Evolutionary conservation across 345 rosid genomes (phyloP).

Genomic region (Brassica incana): DNA sequence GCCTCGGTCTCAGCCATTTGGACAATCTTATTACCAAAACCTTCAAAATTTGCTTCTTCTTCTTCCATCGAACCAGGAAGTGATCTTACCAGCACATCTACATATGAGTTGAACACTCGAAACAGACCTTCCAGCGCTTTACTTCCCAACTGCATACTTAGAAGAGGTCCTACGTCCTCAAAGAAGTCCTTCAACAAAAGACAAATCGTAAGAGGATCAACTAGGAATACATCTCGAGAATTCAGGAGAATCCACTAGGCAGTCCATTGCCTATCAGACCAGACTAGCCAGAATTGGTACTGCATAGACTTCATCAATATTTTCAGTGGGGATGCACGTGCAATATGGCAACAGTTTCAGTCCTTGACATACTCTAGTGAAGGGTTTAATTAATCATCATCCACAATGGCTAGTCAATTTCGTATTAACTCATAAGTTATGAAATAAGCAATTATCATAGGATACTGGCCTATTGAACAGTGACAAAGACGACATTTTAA

Average conservation of each 20-base stretch:
- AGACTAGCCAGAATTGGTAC: not conserved
- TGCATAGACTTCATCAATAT: not conserved
- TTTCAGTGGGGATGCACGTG: not conserved
- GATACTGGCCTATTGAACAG: not conserved
- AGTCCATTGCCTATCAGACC: conserved; percentile 7
- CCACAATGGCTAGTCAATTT: conserved; percentile 15
- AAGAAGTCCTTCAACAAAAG: conserved; percentile 72
- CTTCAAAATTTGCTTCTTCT: conserved; percentile 86
- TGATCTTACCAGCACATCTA: conserved; percentile 84
- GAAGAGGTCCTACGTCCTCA: conserved; percentile 96
- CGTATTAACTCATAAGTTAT: not conserved
- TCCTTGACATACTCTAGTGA: conserved; percentile 5
- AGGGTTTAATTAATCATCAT: conserved; percentile 11
- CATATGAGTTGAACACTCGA: conserved; percentile 88
- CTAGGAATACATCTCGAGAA: conserved; percentile 24
- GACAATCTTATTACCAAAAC: conserved; percentile 76
- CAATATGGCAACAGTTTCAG: conserved; percentile 7
- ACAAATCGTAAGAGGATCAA: conserved; percentile 5
- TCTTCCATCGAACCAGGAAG: conserved; percentile 97
- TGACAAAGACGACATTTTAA: not conserved
- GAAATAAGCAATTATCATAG: not conserved
- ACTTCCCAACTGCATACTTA: conserved; percentile 98
- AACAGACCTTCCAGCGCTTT: conserved; percentile 90
- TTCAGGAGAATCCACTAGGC: not conserved
- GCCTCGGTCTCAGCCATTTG: conserved; percentile 93